Evolutionary conservation across 2,329 filamentous ascomycete genomes (phyloP).

Genomic region (Seiridium unicorne): DNA sequence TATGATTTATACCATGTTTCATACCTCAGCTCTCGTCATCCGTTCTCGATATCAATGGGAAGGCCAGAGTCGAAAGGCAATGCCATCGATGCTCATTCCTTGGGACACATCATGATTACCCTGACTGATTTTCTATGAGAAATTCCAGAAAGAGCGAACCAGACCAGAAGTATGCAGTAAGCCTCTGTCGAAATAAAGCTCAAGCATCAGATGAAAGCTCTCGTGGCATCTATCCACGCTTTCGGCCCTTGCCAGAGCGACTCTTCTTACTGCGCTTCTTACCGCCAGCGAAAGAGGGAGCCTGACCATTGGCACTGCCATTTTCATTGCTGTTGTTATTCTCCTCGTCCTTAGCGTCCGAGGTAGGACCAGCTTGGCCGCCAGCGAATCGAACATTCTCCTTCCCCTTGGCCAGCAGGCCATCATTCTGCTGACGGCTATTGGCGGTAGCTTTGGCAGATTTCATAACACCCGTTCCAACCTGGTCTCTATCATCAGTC

Average conservation of each 20-base stretch:
- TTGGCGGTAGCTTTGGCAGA: too few relatives aligned
- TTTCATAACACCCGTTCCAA: background rate
- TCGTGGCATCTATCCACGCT: background rate
- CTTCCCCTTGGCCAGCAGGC: background rate
- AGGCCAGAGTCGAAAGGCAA: background rate
- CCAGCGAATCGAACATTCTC: background rate
- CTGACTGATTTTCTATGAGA: background rate
- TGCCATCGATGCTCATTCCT: background rate
- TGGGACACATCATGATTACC: too few relatives aligned
- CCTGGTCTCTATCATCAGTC: background rate
- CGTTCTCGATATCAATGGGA: too few relatives aligned
- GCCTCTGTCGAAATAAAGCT: background rate
- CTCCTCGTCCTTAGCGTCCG: too few relatives aligned
- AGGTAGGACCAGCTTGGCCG: background rate
- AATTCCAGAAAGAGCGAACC: background rate
- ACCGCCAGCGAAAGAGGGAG: background rate
- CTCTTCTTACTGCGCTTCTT: background rate
- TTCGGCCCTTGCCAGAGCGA: slow-evolving; percentile 4
- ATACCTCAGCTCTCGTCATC: background rate
- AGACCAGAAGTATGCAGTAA: background rate
- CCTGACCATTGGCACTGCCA: background rate
- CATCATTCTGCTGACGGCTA: background rate
- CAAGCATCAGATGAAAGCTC: background rate
- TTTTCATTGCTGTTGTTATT: background rate
- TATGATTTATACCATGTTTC: slow-evolving; percentile 3